A percentile compares a stretch with the other conserved stretches of the same genome.
Evolutionary conservation across 169 alveolate species (phyloP).

Genomic region (Plasmodium cynomolgi): DNA sequence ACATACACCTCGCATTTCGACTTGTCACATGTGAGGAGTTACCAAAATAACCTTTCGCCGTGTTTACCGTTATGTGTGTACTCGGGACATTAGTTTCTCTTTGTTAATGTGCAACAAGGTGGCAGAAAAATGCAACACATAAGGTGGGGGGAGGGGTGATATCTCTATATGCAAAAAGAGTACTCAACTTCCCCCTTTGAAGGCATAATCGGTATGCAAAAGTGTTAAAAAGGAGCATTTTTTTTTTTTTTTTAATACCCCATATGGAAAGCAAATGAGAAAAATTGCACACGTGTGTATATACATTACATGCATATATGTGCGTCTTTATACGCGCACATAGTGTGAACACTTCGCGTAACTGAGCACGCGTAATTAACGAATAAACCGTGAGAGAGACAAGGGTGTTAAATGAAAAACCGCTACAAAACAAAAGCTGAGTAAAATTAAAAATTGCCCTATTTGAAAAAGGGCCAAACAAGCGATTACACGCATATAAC

Average conservation of each 20-base stretch:
- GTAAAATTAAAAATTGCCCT: background rate
- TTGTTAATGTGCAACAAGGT: background rate
- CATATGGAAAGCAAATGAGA: background rate
- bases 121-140: constrained; percentile 1
- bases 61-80: background rate
- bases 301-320: background rate
- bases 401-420: background rate
- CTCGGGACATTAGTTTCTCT: background rate
- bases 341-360: background rate
- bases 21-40: background rate
- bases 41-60: background rate
- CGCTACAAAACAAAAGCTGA: background rate
- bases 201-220: background rate
- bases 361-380: background rate
- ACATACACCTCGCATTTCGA: background rate
- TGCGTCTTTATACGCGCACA: background rate
- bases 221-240: background rate
- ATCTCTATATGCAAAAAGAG: background rate
- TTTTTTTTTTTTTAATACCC: constrained; percentile 1
- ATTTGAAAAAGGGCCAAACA: background rate
- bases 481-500: background rate
- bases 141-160: background rate
- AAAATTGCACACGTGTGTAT: background rate
- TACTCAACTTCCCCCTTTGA: background rate
- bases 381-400: background rate